These are phyloP conservation scores for Coleophoma cylindrospora DNA, from an alignment of 2,329 filamentous ascomycete genomes.

Conservation along the genomic window DNA sequence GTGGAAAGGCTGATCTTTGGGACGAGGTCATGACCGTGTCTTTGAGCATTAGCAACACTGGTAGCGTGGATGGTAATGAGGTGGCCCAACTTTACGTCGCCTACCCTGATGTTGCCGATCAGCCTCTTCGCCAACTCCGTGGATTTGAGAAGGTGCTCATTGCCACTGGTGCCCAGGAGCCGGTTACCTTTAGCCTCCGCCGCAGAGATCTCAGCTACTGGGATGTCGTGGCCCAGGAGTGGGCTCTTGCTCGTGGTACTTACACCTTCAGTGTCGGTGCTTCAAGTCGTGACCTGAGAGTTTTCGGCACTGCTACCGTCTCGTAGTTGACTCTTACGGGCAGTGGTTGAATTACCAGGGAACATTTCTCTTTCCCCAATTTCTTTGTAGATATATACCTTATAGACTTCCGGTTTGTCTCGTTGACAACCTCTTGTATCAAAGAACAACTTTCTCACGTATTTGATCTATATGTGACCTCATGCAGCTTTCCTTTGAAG, in stretches of 20 bases:
- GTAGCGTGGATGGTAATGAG: conserved; percentile 24
- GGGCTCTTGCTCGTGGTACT: neutral
- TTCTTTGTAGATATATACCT: too few relatives aligned
- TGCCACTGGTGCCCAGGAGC: conserved; percentile 35
- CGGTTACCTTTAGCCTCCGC: conserved; percentile 43
- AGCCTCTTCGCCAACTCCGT: conserved; percentile 53
- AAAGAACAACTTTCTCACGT: too few relatives aligned
- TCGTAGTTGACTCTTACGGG: too few relatives aligned
- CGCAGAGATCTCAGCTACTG: neutral
- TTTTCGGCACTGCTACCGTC: too few relatives aligned
- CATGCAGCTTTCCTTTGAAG: too few relatives aligned
- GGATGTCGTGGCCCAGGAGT: neutral
- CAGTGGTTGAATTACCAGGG: too few relatives aligned
- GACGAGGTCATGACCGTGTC: conserved; percentile 43
- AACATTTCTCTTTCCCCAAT: too few relatives aligned
- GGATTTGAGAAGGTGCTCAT: conserved; percentile 55
- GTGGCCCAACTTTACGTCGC: conserved; percentile 19
- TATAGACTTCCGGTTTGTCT: too few relatives aligned
- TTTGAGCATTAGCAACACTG: conserved; percentile 47
- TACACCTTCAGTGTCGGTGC: neutral
- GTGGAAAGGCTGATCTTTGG: conserved; percentile 49
- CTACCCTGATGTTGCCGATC: conserved; percentile 25
- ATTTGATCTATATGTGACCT: too few relatives aligned
- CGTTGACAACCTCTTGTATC: too few relatives aligned
- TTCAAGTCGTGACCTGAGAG: neutral